phyloP scores from a whole-genome alignment of 768 basidiomycete genomes.

The Scleroderma citrinum region DNA sequence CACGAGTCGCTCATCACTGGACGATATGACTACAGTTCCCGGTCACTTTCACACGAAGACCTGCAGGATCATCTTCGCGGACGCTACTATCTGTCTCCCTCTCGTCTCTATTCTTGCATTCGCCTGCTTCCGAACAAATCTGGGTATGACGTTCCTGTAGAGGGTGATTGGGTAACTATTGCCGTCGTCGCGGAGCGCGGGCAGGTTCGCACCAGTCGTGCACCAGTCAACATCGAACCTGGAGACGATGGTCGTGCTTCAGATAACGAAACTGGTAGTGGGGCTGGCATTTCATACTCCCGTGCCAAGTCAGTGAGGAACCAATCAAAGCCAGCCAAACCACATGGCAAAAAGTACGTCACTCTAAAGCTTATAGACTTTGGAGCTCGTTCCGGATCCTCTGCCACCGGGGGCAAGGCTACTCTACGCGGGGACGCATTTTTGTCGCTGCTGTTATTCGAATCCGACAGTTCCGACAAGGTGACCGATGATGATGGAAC shows the following conservation, averaged over 20 bases:
- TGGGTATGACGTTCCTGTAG: slow-evolving; percentile 86
- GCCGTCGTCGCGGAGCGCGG: slow-evolving; percentile 93
- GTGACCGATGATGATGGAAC: slow-evolving; percentile 46
- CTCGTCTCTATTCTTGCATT: slow-evolving; percentile 80
- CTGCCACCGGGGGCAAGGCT: slow-evolving; percentile 49
- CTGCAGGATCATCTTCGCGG: slow-evolving; percentile 76
- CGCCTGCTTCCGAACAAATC: slow-evolving; percentile 72
- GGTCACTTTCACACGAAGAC: slow-evolving; percentile 66
- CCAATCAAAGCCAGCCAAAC: slow-evolving; percentile 27
- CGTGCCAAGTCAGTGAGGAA: slow-evolving; percentile 12
- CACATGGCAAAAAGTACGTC: slow-evolving; percentile 72
- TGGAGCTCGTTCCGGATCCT: slow-evolving; percentile 53
- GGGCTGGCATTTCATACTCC: slow-evolving; percentile 1
- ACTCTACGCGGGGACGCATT: slow-evolving; percentile 77
- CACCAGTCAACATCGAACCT: slow-evolving; percentile 49
- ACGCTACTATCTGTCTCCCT: slow-evolving; percentile 85
- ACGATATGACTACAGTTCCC: slow-evolving; percentile 46
- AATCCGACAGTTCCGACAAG: slow-evolving; percentile 68
- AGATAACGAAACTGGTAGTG: slow-evolving; percentile 16
- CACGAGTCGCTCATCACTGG: neutral
- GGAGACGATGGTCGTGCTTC: slow-evolving; percentile 39
- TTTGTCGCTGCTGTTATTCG: slow-evolving; percentile 80
- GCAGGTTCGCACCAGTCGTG: slow-evolving; percentile 64
- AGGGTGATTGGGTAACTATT: slow-evolving; percentile 93
- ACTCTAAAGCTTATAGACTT: slow-evolving; percentile 83